Percentiles rank a stretch among this genome's conserved stretches.
Conservation (phyloP, 2,329 filamentous ascomycete species). For the Calonectria montana region DNA sequence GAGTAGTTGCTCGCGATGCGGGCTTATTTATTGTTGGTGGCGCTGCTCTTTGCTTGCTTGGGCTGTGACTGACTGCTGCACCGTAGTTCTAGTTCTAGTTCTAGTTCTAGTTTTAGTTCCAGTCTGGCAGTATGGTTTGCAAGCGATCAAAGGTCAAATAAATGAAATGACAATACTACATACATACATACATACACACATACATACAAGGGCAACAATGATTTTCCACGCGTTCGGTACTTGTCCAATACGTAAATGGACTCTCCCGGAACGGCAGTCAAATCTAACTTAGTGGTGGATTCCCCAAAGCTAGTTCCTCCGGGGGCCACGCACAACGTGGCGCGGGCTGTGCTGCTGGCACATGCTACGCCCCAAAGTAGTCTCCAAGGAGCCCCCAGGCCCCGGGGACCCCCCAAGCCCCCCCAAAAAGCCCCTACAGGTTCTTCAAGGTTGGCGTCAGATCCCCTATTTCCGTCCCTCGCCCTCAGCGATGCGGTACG, state of each 20-base stretch:
- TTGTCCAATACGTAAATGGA: neutral
- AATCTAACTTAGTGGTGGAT: constrained; percentile 1
- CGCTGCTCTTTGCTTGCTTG: neutral
- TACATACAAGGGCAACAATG: neutral
- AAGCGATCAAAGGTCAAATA: constrained; percentile 2
- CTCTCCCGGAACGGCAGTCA: neutral
- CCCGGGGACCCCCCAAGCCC: neutral
- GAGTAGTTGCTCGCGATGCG: neutral
- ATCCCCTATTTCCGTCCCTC: constrained; percentile 14
- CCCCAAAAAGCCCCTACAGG: neutral
- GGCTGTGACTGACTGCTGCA: neutral
- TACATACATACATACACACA: no score
- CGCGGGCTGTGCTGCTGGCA: neutral
- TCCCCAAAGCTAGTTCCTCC: neutral
- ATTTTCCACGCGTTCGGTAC: neutral
- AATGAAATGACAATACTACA: neutral
- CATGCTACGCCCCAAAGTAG: neutral
- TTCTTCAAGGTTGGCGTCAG: constrained; percentile 5
- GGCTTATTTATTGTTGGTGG: neutral
- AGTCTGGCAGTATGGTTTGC: neutral
- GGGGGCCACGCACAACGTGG: neutral
- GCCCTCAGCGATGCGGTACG: neutral
- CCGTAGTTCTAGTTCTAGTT: no score
- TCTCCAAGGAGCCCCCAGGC: neutral
- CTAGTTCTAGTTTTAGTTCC: no score